These are phyloP conservation scores for Amesomyces nigricolor DNA, from an alignment of 2,329 filamentous ascomycete genomes.

Conservation along the genomic window DNA sequence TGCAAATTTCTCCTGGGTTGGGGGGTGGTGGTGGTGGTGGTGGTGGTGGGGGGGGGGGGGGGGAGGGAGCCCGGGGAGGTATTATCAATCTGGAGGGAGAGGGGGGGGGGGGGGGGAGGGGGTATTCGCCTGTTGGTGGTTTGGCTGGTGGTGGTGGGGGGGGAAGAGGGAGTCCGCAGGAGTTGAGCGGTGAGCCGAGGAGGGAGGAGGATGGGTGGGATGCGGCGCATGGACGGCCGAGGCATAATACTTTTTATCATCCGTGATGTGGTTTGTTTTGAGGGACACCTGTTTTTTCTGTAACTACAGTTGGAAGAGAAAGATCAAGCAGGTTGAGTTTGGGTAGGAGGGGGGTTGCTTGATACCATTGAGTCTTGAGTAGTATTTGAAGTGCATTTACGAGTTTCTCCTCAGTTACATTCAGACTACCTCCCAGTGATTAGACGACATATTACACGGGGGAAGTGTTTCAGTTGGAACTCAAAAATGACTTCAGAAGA, in stretches of 20 bases:
- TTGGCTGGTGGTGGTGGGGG: neutral
- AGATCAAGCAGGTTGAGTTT: too few relatives aligned
- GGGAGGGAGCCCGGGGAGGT: neutral
- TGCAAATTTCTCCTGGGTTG: conserved; percentile 16
- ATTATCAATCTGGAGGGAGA: neutral
- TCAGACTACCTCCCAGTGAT: too few relatives aligned
- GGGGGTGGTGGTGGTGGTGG: neutral
- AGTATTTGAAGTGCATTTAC: too few relatives aligned
- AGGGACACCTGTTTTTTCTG: neutral
- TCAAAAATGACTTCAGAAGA: too few relatives aligned
- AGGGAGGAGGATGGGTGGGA: conserved; percentile 6
- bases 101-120: too few relatives aligned
- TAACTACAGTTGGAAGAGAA: too few relatives aligned
- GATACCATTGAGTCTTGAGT: too few relatives aligned
- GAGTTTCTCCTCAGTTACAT: too few relatives aligned
- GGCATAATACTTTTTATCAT: conserved; percentile 26
- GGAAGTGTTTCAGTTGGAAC: too few relatives aligned
- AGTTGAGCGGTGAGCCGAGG: conserved; percentile 13
- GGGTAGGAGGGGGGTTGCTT: too few relatives aligned
- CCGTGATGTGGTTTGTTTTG: conserved; percentile 8
- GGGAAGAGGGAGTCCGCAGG: conserved; percentile 10
- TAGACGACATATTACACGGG: too few relatives aligned
- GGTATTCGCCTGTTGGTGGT: neutral
- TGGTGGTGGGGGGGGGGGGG: neutral
- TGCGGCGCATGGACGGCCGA: conserved; percentile 16